Conservation (phyloP, 352 stramenopile genomes). For the Pythium dissimile region DNA sequence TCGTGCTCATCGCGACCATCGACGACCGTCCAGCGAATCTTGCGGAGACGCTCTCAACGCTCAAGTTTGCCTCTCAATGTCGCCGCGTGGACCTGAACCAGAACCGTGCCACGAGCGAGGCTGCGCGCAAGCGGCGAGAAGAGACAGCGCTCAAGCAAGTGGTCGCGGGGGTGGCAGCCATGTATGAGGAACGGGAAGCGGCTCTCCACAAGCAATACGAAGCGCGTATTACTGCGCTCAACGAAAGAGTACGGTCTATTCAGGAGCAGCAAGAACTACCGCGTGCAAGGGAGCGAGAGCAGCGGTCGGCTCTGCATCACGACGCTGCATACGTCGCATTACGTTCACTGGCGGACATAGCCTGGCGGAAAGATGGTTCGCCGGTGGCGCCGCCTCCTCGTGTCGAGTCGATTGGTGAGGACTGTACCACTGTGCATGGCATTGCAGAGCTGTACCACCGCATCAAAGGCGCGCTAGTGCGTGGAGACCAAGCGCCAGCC, state of each 20-base stretch:
- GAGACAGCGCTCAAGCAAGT: slow-evolving; percentile 41
- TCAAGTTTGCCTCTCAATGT: slow-evolving; percentile 75
- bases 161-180: slow-evolving; percentile 42
- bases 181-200: slow-evolving; percentile 51
- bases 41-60: slow-evolving; percentile 61
- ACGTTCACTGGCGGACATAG: slow-evolving; percentile 41
- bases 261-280: background rate
- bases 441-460: slow-evolving; percentile 32
- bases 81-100: slow-evolving; percentile 48
- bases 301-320: no score
- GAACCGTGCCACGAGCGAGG: slow-evolving; percentile 1
- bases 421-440: slow-evolving; percentile 29
- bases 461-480: slow-evolving; percentile 27
- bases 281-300: slow-evolving; percentile 3
- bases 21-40: slow-evolving; percentile 52
- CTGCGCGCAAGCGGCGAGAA: slow-evolving; percentile 18
- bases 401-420: slow-evolving; percentile 25
- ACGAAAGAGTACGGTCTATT: slow-evolving; percentile 15
- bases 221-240: slow-evolving; percentile 29
- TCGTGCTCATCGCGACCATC: slow-evolving; percentile 64
- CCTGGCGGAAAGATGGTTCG: background rate
- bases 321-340: slow-evolving; percentile 47
- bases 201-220: slow-evolving; percentile 43
- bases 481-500: no score
- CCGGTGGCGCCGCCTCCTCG: slow-evolving; percentile 16